phyloP scores from a whole-genome alignment of 345 rosid species.

The Ceriops zippeliana region DNA sequence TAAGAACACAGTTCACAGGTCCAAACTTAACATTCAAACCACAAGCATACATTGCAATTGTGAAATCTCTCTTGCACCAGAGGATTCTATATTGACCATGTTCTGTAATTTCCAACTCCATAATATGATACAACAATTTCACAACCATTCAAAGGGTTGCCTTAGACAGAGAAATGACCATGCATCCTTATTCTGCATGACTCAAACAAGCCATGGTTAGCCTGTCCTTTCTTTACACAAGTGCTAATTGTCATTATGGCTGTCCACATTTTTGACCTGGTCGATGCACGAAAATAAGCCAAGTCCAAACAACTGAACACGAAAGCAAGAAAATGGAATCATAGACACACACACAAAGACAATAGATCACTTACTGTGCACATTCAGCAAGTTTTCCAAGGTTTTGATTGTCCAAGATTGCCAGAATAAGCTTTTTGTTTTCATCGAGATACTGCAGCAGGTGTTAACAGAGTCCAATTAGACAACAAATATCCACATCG shows the following conservation, averaged over 20 bases:
- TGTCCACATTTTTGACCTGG: too few species aligned
- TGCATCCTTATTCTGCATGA: background rate
- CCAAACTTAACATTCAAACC: background rate
- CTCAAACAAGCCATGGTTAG: too few species aligned
- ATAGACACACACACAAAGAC: background rate
- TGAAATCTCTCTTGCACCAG: background rate
- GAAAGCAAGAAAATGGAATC: background rate
- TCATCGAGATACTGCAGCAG: slow-evolving; percentile 84
- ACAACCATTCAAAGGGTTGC: background rate
- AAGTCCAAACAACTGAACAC: background rate
- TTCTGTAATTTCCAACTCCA: background rate
- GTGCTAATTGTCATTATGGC: too few species aligned
- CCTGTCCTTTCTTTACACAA: too few species aligned
- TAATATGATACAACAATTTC: background rate
- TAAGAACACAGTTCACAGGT: background rate
- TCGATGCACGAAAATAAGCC: background rate
- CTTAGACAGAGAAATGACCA: background rate
- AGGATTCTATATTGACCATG: background rate
- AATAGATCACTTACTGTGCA: slow-evolving; percentile 62
- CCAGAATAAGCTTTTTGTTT: slow-evolving; percentile 82
- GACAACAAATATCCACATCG: background rate
- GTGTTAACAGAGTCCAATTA: slow-evolving; percentile 10
- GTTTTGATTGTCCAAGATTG: slow-evolving; percentile 89
- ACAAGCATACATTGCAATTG: background rate
- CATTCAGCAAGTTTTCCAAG: slow-evolving; percentile 88